Evolutionary conservation across 345 rosid genomes (phyloP).

Genomic region (Rubroshorea leprosula): DNA sequence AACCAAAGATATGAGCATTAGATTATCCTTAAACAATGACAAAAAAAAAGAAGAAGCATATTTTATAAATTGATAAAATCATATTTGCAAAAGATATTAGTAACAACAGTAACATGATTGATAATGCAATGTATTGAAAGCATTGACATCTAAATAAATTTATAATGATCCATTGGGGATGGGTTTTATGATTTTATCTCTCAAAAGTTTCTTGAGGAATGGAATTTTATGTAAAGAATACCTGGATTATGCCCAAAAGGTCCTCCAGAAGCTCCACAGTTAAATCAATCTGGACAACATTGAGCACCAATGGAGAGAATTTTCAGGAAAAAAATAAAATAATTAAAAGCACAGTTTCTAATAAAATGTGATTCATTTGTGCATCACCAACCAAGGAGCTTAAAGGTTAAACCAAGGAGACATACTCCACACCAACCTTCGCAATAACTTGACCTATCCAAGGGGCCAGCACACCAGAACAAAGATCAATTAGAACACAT

Average conservation of each 20-base stretch:
- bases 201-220: too few relatives aligned
- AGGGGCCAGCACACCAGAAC: slow-evolving; percentile 69
- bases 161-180: too few relatives aligned
- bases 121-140: too few relatives aligned
- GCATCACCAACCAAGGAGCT: slow-evolving; percentile 17
- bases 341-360: slow-evolving; percentile 6
- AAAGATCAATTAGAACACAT: slow-evolving; percentile 68
- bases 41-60: too few relatives aligned
- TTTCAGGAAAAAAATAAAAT: slow-evolving; percentile 4
- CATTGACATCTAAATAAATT: too few relatives aligned
- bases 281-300: slow-evolving; percentile 57
- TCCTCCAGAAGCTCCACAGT: slow-evolving; percentile 72
- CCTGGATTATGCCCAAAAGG: slow-evolving; percentile 72
- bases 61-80: too few relatives aligned
- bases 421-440: slow-evolving; percentile 43
- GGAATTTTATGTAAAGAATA: slow-evolving; percentile 16
- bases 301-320: slow-evolving; percentile 16
- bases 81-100: too few relatives aligned
- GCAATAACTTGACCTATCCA: slow-evolving; percentile 70
- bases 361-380: not conserved
- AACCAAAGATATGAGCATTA: too few relatives aligned
- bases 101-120: too few relatives aligned
- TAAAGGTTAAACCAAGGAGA: slow-evolving; percentile 6
- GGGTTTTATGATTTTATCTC: too few relatives aligned
- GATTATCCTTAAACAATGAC: too few relatives aligned